Percentiles rank a stretch among this genome's conserved stretches.
These are phyloP conservation scores for Anisogramma anomala DNA, from an alignment of 2,329 filamentous ascomycete genomes.

Conservation along the genomic window DNA sequence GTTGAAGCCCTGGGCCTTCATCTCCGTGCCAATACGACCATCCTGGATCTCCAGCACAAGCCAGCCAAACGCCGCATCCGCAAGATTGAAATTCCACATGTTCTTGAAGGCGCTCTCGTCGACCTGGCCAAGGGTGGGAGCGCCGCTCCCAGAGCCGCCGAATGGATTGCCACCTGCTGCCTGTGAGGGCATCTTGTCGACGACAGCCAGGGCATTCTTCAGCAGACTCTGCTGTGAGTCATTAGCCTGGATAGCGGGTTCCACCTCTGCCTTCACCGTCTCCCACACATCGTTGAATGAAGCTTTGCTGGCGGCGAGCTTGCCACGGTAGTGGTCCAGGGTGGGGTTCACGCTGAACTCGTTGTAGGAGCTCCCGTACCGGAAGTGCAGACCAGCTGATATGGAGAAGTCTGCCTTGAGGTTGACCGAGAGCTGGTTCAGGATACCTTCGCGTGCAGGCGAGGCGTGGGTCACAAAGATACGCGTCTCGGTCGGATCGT, in stretches of 20 bases:
- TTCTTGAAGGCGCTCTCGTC: constrained; percentile 99
- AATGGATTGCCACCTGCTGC: constrained; percentile 96
- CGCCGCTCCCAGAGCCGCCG: constrained; percentile 68
- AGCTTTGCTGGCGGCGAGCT: constrained; percentile 92
- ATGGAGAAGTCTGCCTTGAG: constrained; percentile 98
- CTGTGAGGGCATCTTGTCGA: constrained; percentile 95
- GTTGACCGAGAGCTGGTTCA: constrained; percentile 95
- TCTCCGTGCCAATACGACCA: constrained; percentile 93
- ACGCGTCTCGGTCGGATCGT: constrained; percentile 94
- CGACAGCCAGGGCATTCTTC: constrained; percentile 80
- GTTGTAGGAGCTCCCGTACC: constrained; percentile 98
- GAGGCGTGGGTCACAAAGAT: constrained; percentile 96
- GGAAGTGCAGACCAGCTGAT: constrained; percentile 93
- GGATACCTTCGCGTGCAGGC: constrained; percentile 84
- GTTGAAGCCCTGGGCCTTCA: constrained; percentile 98
- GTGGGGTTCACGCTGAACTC: constrained; percentile 99
- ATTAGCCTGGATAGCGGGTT: constrained; percentile 86
- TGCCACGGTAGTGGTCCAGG: constrained; percentile 94
- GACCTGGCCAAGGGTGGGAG: constrained; percentile 68
- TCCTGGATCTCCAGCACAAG: constrained; percentile 90
- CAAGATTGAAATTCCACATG: constrained; percentile 99
- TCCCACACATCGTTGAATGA: constrained; percentile 99
- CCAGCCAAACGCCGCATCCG: constrained; percentile 94
- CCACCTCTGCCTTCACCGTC: constrained; percentile 90
- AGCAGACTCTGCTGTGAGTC: constrained; percentile 87